A percentile compares a stretch with the other conserved stretches of the same genome.
Evolutionary conservation across 1,284 basidiomycete genomes (phyloP).

Genomic region (Cutaneotrichosporon cyanovorans): DNA sequence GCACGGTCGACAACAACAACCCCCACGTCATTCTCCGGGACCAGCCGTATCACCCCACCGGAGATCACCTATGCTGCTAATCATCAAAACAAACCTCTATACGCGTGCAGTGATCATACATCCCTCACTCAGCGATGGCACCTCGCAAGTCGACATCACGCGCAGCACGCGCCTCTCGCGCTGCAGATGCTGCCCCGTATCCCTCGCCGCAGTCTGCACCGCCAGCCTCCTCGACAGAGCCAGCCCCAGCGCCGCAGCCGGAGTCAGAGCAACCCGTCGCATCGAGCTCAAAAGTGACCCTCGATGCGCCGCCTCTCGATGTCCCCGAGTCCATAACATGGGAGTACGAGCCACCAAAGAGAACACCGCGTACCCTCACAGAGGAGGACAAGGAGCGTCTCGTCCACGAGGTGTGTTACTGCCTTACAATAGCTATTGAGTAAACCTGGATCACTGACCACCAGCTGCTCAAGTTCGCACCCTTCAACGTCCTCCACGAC

Average conservation of each 20-base stretch:
- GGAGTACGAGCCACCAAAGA: conserved; percentile 18
- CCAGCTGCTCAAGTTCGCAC: conserved; percentile 38
- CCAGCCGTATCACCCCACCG: conserved; percentile 1
- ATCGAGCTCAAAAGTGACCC: conserved; percentile 24
- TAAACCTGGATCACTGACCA: too few species aligned
- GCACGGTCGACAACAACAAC: neutral
- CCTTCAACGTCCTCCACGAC: conserved; percentile 31
- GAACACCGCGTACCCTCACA: conserved; percentile 10
- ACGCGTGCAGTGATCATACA: neutral
- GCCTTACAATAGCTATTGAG: too few species aligned
- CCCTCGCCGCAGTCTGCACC: neutral
- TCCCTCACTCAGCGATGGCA: conserved; percentile 5
- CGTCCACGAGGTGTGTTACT: conserved; percentile 31
- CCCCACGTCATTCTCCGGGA: conserved; percentile 8
- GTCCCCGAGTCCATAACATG: conserved; percentile 32
- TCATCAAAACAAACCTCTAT: conserved; percentile 13
- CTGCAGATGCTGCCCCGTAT: neutral
- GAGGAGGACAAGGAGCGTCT: conserved; percentile 29
- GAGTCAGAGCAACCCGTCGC: conserved; percentile 1
- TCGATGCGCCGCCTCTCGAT: conserved; percentile 23
- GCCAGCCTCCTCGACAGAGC: neutral
- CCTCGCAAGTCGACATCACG: conserved; percentile 19
- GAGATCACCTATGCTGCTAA: neutral
- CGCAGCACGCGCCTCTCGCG: neutral
- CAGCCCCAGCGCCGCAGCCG: neutral